A percentile compares a stretch with the other conserved stretches of the same genome.
Conservation (phyloP, 371 early-diverging fungal species). For the Mortierella sp. region DNA sequence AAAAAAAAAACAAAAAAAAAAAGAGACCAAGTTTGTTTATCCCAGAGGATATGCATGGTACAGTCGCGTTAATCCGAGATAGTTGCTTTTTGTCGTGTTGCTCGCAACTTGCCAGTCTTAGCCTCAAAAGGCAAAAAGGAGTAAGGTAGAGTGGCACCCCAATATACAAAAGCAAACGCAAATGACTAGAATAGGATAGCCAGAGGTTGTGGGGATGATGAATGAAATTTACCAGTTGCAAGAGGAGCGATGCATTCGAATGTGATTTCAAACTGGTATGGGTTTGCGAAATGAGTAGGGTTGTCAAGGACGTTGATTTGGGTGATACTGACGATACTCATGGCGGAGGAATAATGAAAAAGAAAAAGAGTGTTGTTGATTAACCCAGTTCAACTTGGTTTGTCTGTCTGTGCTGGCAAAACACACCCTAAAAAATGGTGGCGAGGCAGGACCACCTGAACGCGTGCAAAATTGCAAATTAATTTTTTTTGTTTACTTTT, state of each 20-base stretch:
- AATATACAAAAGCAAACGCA: background rate
- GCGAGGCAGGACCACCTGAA: constrained; percentile 3
- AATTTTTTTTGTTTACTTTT: background rate
- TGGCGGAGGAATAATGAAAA: constrained; percentile 44
- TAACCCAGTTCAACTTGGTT: background rate
- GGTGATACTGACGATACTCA: constrained; percentile 89
- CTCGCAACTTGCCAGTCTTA: no score
- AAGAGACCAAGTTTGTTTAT: background rate
- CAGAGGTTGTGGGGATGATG: background rate
- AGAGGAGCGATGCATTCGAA: constrained; percentile 94
- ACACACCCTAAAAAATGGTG: constrained; percentile 26
- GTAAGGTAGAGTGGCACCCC: background rate
- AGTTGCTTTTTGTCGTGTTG: background rate
- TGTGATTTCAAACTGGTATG: constrained; percentile 95
- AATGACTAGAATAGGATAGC: no score
- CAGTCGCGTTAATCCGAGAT: background rate
- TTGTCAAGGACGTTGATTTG: constrained; percentile 90
- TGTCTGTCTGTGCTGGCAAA: background rate
- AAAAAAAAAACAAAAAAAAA: constrained; percentile 17
- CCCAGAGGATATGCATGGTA: background rate
- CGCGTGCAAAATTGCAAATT: background rate
- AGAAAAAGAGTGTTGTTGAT: background rate
- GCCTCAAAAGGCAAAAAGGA: background rate
- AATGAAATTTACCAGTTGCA: constrained; percentile 77
- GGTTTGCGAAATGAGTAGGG: constrained; percentile 81